Base-by-base conservation (phyloP, 139 green algal genomes). In the Micractinium conductrix region DNA sequence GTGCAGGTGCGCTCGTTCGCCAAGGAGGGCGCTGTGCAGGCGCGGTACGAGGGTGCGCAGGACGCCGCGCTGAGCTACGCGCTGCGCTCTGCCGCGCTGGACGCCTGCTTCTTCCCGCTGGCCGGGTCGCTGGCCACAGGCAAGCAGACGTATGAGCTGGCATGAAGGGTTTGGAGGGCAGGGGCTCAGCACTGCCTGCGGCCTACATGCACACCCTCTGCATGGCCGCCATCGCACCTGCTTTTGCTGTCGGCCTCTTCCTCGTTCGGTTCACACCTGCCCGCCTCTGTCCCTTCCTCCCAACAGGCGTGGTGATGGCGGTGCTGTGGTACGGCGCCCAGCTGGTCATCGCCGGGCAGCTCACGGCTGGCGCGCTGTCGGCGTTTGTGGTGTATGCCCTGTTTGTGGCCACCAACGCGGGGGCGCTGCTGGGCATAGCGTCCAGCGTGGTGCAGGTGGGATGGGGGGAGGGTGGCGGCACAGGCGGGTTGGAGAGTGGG, bases 241-340 rank as follows among this genome's bases (percentile, higher is more conserved):
- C n/a, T n/a, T n/a, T n/a, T n/a, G n/a, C n/a, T n/a, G n/a, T n/a
- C n/a, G n/a, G n/a, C n/a, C n/a, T n/a, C n/a, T n/a, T n/a, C n/a
- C n/a, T n/a, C n/a, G n/a, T n/a, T n/a, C n/a, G n/a, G n/a, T n/a
- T n/a, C n/a, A n/a, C 62, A 69, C 4, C 67, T 74, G 17, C 67
- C 67, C 26, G 53, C 62, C 62, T 3, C 17, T 33, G 1, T 2
- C 22, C 53, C 37, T 42, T 6, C 5, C 43, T 5, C 45, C 16
- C 43, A 69, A 10, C 76, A 70, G 89, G 83, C 53, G 71, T 69
- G 38, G 86, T 91, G 35, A 86, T 91, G 0, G 37, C 95, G 22
- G 93, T 91, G 0, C 84, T 97, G 1, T 96, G 92, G 85, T 97
- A 95, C 84, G 95, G 95, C 5, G 89, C 90, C 1, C 83, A 73